Conservation (phyloP, 352 stramenopile genomes). For the Aphanomyces invadans region DNA sequence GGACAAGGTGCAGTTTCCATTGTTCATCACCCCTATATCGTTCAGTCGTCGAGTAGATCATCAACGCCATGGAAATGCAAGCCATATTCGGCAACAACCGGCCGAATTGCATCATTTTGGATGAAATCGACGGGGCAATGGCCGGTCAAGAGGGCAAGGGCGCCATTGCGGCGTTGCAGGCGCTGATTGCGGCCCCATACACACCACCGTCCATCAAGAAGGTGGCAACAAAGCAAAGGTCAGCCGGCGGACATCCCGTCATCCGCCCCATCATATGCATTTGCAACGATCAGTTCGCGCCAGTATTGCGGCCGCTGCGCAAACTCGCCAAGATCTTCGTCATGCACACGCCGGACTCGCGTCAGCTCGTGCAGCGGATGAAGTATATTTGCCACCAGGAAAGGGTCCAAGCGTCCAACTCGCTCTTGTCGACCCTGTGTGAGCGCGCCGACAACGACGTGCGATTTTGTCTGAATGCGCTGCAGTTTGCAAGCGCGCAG, state of each 20-base stretch:
- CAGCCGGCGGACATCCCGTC: constrained; percentile 57
- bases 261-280: constrained; percentile 96
- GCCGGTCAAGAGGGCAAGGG: constrained; percentile 74
- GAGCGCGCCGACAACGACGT: constrained; percentile 85
- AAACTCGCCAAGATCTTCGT: constrained; percentile 92
- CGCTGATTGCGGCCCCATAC: constrained; percentile 87
- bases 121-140: constrained; percentile 97
- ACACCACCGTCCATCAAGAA: constrained; percentile 37
- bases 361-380: constrained; percentile 87
- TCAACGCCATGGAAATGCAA: constrained; percentile 89
- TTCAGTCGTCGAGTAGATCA: constrained; percentile 36
- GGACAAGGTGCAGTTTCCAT: constrained; percentile 86
- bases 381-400: constrained; percentile 89
- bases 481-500: constrained; percentile 90
- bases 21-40: not conserved
- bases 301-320: constrained; percentile 90
- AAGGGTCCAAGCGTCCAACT: constrained; percentile 56
- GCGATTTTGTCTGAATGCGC: constrained; percentile 92
- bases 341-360: constrained; percentile 73
- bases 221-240: constrained; percentile 5
- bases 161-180: constrained; percentile 87
- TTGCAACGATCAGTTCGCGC: constrained; percentile 97
- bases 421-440: constrained; percentile 55
- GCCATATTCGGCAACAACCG: constrained; percentile 81
- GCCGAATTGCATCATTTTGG: constrained; percentile 97